phyloP scores from a whole-genome alignment of 2,329 filamentous ascomycete species.

The Phoma sp. region DNA sequence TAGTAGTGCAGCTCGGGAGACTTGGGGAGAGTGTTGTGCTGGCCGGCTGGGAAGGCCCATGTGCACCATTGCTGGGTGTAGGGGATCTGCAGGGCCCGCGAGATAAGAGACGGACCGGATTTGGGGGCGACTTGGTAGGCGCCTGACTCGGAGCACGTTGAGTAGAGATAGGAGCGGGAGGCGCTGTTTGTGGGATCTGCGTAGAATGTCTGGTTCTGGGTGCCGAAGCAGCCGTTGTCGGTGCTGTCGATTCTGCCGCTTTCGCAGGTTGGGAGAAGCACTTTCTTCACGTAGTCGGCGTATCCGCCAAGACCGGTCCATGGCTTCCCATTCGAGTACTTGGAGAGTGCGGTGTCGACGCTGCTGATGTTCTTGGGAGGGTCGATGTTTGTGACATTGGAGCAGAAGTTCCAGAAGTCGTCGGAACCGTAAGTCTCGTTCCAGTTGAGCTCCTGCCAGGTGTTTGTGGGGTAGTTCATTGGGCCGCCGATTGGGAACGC shows the following conservation, averaged over 20 bases:
- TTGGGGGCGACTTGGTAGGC: conserved; percentile 57
- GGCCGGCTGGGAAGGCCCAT: conserved; percentile 60
- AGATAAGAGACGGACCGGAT: conserved; percentile 55
- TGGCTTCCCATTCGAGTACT: conserved; percentile 57
- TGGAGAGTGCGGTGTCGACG: conserved; percentile 55
- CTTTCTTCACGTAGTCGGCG: conserved; percentile 58
- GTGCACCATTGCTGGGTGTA: conserved; percentile 64
- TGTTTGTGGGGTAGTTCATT: conserved; percentile 58
- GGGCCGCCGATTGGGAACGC: conserved; percentile 56
- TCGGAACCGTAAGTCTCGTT: conserved; percentile 48
- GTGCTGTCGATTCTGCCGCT: conserved; percentile 52
- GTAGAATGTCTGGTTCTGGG: conserved; percentile 53
- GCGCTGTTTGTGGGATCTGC: conserved; percentile 52
- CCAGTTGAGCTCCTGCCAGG: conserved; percentile 64
- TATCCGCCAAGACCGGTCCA: conserved; percentile 61
- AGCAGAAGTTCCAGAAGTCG: conserved; percentile 62
- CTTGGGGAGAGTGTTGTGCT: conserved; percentile 54
- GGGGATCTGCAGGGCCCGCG: conserved; percentile 54
- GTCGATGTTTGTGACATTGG: conserved; percentile 57
- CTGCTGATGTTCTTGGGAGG: conserved; percentile 53
- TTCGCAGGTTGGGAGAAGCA: conserved; percentile 53
- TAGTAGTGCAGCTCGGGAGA: conserved; percentile 52
- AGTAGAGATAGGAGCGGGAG: conserved; percentile 58
- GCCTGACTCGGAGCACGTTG: conserved; percentile 57
- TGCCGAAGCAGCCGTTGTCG: conserved; percentile 54